phyloP scores from a whole-genome alignment of 768 basidiomycete genomes.

The Hygrocybe coccinea region DNA sequence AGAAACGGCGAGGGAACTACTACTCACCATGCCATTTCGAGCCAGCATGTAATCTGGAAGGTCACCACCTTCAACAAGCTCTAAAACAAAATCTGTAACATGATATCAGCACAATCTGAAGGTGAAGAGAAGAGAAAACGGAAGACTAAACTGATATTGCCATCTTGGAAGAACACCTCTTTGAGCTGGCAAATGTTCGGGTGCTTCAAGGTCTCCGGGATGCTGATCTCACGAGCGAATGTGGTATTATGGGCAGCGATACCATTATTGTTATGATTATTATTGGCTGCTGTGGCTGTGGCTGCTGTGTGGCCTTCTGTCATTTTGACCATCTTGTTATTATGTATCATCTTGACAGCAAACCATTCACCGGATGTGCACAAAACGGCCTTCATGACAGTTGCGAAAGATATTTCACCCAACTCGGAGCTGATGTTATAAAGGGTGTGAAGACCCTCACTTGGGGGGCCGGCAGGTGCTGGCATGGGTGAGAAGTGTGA shows the following conservation, averaged over 20 bases:
- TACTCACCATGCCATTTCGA: constrained; percentile 51
- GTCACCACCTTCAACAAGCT: constrained; percentile 85
- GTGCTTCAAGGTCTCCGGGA: constrained; percentile 72
- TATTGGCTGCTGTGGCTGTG: constrained; percentile 19
- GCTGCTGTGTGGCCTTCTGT: constrained; percentile 22
- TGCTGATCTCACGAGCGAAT: constrained; percentile 70
- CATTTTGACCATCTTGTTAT: constrained; percentile 34
- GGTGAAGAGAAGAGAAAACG: not conserved
- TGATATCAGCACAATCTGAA: constrained; percentile 13
- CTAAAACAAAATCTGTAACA: constrained; percentile 67
- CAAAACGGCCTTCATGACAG: constrained; percentile 78
- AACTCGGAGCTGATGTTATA: constrained; percentile 70
- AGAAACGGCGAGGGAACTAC: not conserved
- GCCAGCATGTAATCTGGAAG: constrained; percentile 74
- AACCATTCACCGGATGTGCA: constrained; percentile 65
- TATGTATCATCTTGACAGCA: constrained; percentile 86
- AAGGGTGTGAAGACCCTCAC: constrained; percentile 52
- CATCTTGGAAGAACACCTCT: constrained; percentile 67
- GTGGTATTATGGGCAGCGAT: constrained; percentile 22
- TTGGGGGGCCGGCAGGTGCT: constrained; percentile 43
- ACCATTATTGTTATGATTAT: constrained; percentile 2
- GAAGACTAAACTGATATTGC: constrained; percentile 49
- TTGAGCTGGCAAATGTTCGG: constrained; percentile 77
- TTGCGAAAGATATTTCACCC: constrained; percentile 89
- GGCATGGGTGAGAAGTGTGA: too few relatives aligned